Evolutionary conservation across 352 stramenopile genomes (phyloP).

Genomic region (Globisporangium emineosum): DNA sequence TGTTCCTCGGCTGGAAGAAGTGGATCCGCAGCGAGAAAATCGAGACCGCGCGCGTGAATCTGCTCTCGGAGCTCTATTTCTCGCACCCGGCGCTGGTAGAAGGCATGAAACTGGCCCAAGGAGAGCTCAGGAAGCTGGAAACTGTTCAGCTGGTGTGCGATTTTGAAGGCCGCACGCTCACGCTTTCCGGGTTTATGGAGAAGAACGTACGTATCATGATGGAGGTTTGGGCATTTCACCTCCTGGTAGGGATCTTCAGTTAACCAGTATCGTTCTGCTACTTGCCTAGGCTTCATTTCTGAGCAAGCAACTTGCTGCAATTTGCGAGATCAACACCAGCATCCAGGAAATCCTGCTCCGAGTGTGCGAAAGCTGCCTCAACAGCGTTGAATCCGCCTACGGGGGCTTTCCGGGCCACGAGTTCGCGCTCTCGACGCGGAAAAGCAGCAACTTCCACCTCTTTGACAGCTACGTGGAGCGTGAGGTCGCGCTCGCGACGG

Average conservation of each 20-base stretch:
- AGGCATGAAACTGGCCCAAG: constrained; percentile 32
- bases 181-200: constrained; percentile 28
- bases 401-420: constrained; percentile 46
- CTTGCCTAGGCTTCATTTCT: constrained; percentile 16
- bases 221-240: too few species aligned
- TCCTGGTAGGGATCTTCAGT: neutral
- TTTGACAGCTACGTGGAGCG: constrained; percentile 54
- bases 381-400: constrained; percentile 31
- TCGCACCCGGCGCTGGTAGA: constrained; percentile 32
- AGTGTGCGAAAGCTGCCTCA: constrained; percentile 37
- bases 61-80: constrained; percentile 52
- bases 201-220: constrained; percentile 32
- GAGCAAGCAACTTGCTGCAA: constrained; percentile 13
- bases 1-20: constrained; percentile 54
- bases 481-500: constrained; percentile 45
- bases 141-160: constrained; percentile 39
- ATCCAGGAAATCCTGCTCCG: constrained; percentile 39
- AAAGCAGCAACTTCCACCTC: constrained; percentile 60
- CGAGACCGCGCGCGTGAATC: constrained; percentile 33
- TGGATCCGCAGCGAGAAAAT: constrained; percentile 44
- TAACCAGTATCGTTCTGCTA: neutral
- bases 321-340: constrained; percentile 27
- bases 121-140: constrained; percentile 29
- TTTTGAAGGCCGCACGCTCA: constrained; percentile 35
- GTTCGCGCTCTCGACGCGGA: constrained; percentile 49